Conservation (phyloP, 2,329 filamentous ascomycete species). For the Monilinia aucupariae region DNA sequence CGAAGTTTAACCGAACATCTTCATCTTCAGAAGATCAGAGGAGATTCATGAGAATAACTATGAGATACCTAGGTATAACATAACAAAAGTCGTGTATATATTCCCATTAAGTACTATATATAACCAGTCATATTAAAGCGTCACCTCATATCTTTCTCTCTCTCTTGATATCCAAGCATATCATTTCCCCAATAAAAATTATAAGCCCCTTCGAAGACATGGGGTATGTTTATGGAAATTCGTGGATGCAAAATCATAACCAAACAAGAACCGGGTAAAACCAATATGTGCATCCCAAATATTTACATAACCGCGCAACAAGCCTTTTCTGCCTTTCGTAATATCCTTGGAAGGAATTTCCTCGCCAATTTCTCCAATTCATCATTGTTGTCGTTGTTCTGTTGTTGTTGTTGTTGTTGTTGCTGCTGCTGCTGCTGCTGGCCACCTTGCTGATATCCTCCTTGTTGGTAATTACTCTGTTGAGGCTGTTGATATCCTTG, state of each 20-base stretch:
- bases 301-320: constrained; percentile 34
- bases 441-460: constrained; percentile 36
- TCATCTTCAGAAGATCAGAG: too few relatives aligned
- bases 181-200: not conserved
- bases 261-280: not conserved
- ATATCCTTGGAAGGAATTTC: constrained; percentile 33
- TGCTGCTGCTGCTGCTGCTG: constrained; percentile 21
- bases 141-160: not conserved
- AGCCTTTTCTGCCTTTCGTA: constrained; percentile 32
- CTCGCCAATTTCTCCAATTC: constrained; percentile 34
- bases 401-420: constrained; percentile 34
- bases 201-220: not conserved
- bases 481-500: constrained; percentile 40
- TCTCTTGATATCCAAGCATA: not conserved
- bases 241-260: not conserved
- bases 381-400: constrained; percentile 35
- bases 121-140: not conserved
- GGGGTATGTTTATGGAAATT: not conserved
- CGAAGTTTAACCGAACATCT: not conserved
- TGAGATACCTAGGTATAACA: too few relatives aligned
- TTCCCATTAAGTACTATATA: not conserved
- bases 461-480: constrained; percentile 32
- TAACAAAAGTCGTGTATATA: too few relatives aligned
- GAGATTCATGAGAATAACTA: too few relatives aligned
- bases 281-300: not conserved